phyloP scores from a whole-genome alignment of 768 basidiomycete species.

The Termitomyces sp. region DNA sequence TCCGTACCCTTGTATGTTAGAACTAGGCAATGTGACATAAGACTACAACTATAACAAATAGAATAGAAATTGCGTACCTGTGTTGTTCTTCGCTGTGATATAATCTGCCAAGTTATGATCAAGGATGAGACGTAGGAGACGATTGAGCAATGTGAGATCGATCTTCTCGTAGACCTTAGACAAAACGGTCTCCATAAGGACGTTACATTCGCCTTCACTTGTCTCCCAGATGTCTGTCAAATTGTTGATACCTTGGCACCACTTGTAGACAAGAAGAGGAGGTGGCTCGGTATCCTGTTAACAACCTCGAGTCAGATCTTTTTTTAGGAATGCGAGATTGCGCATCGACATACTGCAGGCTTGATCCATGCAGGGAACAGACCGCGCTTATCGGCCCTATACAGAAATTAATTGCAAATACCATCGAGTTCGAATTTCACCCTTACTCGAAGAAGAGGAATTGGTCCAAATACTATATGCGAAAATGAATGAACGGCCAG shows the following conservation, averaged over 20 bases:
- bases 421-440: not conserved
- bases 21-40: constrained; percentile 30
- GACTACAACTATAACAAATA: not conserved
- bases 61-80: constrained; percentile 35
- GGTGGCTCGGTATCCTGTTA: constrained; percentile 87
- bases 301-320: constrained; percentile 4
- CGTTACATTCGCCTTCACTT: constrained; percentile 94
- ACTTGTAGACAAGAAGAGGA: constrained; percentile 96
- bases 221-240: constrained; percentile 99
- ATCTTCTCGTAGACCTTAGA: constrained; percentile 99
- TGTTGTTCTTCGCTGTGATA: constrained; percentile 99
- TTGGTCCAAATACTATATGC: constrained; percentile 82
- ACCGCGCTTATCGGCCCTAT: constrained; percentile 89
- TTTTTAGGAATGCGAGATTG: not conserved
- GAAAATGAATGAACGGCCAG: constrained; percentile 11
- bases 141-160: constrained; percentile 92
- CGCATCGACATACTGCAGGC: constrained; percentile 55
- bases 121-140: constrained; percentile 90
- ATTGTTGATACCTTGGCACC: constrained; percentile 99
- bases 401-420: constrained; percentile 2
- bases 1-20: constrained; percentile 78
- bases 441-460: constrained; percentile 93
- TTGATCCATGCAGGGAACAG: constrained; percentile 99
- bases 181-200: constrained; percentile 97
- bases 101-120: constrained; percentile 99